Evolutionary conservation across 129 eudicot genomes (phyloP).

Genomic region (Artemisia argyi): DNA sequence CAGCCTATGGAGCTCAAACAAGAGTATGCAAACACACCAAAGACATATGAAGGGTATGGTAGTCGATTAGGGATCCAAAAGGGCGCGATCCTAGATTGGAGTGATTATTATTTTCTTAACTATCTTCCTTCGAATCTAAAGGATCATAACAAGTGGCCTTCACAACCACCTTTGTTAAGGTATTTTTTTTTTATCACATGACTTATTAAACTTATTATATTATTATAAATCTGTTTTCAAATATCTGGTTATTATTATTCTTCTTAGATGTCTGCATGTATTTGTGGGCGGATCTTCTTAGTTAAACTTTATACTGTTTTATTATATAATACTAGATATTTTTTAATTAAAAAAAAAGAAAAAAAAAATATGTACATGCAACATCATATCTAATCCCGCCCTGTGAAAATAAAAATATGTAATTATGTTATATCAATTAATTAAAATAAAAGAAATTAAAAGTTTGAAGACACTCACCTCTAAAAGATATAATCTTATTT

Average conservation of each 20-base stretch:
- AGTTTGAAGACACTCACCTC: too few species aligned
- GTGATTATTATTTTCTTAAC: conserved; percentile 78
- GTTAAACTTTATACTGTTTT: too few species aligned
- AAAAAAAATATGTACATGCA: too few species aligned
- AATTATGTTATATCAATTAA: too few species aligned
- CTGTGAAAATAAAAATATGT: too few species aligned
- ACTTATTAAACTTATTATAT: not conserved
- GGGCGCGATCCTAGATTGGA: conserved; percentile 91
- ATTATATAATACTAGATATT: too few species aligned
- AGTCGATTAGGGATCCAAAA: conserved; percentile 75
- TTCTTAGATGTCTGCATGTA: not conserved
- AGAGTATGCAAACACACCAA: conserved; percentile 62
- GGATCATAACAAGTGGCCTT: conserved; percentile 85
- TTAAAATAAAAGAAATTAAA: too few species aligned
- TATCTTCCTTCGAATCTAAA: conserved; percentile 61
- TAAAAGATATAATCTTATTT: too few species aligned
- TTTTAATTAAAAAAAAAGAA: too few species aligned
- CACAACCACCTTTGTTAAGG: conserved; percentile 59
- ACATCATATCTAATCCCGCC: too few species aligned
- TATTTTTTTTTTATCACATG: conserved; percentile 21
- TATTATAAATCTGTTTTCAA: not conserved
- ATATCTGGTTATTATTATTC: not conserved
- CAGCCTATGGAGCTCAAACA: conserved; percentile 81
- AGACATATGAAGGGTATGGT: conserved; percentile 85
- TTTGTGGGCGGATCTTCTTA: not conserved